Base-by-base conservation (phyloP, 148 eudicot species). In the Bassia scoparia region DNA sequence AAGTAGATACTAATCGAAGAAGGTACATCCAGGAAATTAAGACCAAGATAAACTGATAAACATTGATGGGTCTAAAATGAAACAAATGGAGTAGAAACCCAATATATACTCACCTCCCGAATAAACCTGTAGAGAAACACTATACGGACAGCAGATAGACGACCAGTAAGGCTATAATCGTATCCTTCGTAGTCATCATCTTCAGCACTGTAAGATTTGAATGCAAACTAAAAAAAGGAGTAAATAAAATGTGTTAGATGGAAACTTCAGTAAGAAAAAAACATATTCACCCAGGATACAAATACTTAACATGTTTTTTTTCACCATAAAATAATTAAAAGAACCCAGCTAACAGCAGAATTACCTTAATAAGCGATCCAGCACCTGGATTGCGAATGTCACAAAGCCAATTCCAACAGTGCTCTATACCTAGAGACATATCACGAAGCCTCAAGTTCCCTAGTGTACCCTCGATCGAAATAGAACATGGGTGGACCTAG, bases 101-200 rank as follows among this genome's bases (percentile, higher is more conserved):
- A 68, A 24, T 31, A 66, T 63, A 67, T 48, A 80, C 88, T 80
- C 75, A 94, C 98, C 98, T 91, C 98, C 56, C 86, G 91, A 64
- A 95, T 82, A 79, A 95, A 95, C 86, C 92, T 86, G 82, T 95
- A 88, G 44, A 95, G 92, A 69, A 95, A 95, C 60, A 95, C 92
- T 60, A 95, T 82, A 61, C 98, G 98, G 81, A 95, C 96, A 10
- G 96, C 97, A 73, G 98, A 95, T 61, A 91, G 83, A 31, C 83
- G 87, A 64, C 96, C 96, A 59, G 78, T 76, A 78, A 95, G 90
- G 84, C 98, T 95, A 78, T 91, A 91, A 76, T 88, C 93, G 80
- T 89, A 91, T 80, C 98, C 98, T 82, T 89, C 92, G 68, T 95
- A 95, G 70, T 95, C 98, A 80, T 95, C 98, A 78, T 95, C 98